These are phyloP conservation scores for Samsoniella hepiali DNA, from an alignment of 2,329 filamentous ascomycete genomes.

Conservation along the genomic window DNA sequence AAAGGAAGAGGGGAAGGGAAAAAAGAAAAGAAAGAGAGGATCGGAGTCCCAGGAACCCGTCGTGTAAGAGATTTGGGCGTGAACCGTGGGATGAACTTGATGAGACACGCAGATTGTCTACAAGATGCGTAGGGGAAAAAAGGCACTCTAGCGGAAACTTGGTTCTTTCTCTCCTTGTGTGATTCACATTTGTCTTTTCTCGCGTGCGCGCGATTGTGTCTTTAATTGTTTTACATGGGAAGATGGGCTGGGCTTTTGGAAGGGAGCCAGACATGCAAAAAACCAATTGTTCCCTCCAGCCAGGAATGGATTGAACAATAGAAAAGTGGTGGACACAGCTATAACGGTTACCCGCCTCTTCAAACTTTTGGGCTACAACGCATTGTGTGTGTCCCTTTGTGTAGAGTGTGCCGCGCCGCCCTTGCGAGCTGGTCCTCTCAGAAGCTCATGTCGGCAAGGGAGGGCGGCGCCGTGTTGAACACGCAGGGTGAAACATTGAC, in stretches of 20 bases:
- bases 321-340: neutral
- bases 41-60: neutral
- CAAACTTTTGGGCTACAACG: no score
- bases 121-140: neutral
- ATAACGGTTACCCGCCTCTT: neutral
- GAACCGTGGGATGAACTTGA: neutral
- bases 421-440: no score
- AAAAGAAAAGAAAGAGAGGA: neutral
- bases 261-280: neutral
- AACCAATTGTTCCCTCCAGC: neutral
- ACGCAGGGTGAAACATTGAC: conserved; percentile 15
- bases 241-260: neutral
- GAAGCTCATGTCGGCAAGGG: neutral
- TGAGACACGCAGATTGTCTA: conserved; percentile 1
- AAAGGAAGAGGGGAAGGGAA: neutral
- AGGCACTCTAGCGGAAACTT: no score
- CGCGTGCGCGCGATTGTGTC: neutral
- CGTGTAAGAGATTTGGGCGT: neutral
- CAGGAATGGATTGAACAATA: conserved; percentile 1
- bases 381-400: no score
- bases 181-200: neutral
- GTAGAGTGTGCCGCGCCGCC: no score
- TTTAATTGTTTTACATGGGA: neutral
- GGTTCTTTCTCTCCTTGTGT: neutral
- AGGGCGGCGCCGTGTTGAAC: neutral